These are phyloP conservation scores for Taxillus chinensis DNA, from an alignment of 164 flowering plant genomes.

Conservation along the genomic window DNA sequence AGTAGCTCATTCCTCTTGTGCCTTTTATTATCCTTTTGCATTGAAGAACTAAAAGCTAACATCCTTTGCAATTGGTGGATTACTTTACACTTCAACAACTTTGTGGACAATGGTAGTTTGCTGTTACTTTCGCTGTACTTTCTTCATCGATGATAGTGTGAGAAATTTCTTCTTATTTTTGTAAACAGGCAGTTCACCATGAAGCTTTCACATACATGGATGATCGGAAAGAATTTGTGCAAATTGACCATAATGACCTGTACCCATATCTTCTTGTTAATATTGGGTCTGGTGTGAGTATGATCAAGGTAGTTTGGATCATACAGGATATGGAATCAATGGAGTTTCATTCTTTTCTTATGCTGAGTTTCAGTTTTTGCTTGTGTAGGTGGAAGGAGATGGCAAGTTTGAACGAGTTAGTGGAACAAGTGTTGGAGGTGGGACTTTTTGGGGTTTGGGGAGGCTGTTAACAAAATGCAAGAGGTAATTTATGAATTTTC, in stretches of 20 bases:
- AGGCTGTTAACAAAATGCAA: slow-evolving; percentile 58
- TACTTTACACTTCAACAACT: too few species aligned
- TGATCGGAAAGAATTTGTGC: slow-evolving; percentile 43
- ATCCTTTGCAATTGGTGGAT: neutral
- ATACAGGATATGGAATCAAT: neutral
- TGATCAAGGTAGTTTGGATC: slow-evolving; percentile 51
- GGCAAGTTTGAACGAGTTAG: slow-evolving; percentile 59
- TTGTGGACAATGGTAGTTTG: too few species aligned
- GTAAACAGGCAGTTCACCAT: slow-evolving; percentile 36
- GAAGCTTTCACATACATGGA: slow-evolving; percentile 60
- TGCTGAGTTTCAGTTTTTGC: slow-evolving; percentile 5
- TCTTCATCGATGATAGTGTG: neutral
- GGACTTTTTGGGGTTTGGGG: slow-evolving; percentile 69
- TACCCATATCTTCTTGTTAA: slow-evolving; percentile 70
- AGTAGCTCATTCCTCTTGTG: neutral
- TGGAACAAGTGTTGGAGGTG: slow-evolving; percentile 74
- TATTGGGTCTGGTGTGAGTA: slow-evolving; percentile 74
- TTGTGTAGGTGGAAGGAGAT: slow-evolving; percentile 55
- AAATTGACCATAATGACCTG: slow-evolving; percentile 58
- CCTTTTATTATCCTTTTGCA: neutral
- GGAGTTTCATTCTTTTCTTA: neutral
- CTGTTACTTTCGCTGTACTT: too few species aligned
- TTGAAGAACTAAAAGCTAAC: neutral
- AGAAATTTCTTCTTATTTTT: slow-evolving; percentile 3
- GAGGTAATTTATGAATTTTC: slow-evolving; percentile 25